Base-by-base conservation (phyloP, 805 yeast genomes). In the Tetrapisispora fleetii region DNA sequence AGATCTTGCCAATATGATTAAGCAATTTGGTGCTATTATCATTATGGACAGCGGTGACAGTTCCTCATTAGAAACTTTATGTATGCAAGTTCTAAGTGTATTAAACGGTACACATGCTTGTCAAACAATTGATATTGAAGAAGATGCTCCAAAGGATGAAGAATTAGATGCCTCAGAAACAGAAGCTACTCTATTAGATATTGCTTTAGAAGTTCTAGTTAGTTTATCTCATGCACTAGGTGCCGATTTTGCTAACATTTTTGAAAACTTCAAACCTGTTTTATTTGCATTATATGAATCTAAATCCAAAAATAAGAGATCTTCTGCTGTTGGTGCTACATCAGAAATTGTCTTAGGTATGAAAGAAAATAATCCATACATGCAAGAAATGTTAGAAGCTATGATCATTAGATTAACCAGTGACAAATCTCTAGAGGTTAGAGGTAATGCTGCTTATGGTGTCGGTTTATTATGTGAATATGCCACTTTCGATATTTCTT, bases 371-470 rank as follows among this genome's bases (percentile, higher is more conserved):
- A 80, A 85, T 60, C 86, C 87, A 50, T 83, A 74, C 70, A 68
- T 81, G 37, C 77, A 79, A 54, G 87, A 84, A 54, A 71, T 93
- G 61, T 70, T 88, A 59, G 79, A 81, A 63, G 72, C 83, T 37
- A 83, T 93, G 63, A 72, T 77, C 45, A 75, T 79, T 51, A 81
- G 83, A 55, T 74, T 91, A 52, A 76, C 83, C 49, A 80, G 80
- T 61, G 89, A 85, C 64, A 79, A 79, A 60, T 83, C 93, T 16
- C 73, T 85, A 53, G 95, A 88, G 63, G 97, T 88, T 50, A 84
- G 91, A 69, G 90, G 96, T 58, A 86, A 89, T 58, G 91, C 97
- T 46, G 96, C 97, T 17, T 93, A 88, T 65, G 99, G 98, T 73
- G 80, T 86, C 56, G 99, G 99, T 58, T 68, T 89, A 52, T 68